These are phyloP conservation scores for Amylostereum areolatum DNA, from an alignment of 1,284 basidiomycete genomes.

Conservation along the genomic window DNA sequence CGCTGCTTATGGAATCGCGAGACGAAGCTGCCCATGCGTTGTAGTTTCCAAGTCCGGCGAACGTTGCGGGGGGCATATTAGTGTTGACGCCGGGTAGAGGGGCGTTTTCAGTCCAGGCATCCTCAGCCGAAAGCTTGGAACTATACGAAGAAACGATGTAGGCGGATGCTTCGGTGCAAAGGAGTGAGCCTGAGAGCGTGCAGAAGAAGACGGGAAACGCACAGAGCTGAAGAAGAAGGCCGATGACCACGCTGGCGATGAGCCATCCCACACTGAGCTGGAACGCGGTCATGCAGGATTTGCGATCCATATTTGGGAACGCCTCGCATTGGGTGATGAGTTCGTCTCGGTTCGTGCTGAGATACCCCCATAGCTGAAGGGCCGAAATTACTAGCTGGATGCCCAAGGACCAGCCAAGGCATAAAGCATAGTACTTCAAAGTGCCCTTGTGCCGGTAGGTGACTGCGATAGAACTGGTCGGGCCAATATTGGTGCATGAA, in stretches of 20 bases:
- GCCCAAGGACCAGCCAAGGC: conserved; percentile 6
- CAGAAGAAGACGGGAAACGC: background rate
- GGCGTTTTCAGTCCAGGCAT: background rate
- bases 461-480: conserved; percentile 10
- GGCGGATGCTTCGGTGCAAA: conserved; percentile 3
- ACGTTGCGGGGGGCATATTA: background rate
- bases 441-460: conserved; percentile 6
- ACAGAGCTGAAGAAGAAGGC: conserved; percentile 18
- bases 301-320: conserved; percentile 8
- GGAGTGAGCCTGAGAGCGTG: background rate
- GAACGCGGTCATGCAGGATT: conserved; percentile 6
- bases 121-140: conserved; percentile 1
- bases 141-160: conserved; percentile 11
- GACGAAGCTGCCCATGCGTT: background rate
- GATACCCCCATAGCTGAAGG: conserved; percentile 6
- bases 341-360: conserved; percentile 5
- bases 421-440: conserved; percentile 9
- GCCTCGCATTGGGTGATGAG: conserved; percentile 1
- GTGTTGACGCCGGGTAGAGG: background rate
- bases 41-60: background rate
- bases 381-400: conserved; percentile 9
- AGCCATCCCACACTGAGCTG: conserved; percentile 5
- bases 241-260: conserved; percentile 11
- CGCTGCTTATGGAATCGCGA: background rate
- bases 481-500: background rate